These are phyloP conservation scores for Rubroshorea leprosula DNA, from an alignment of 345 rosid species.

Conservation along the genomic window DNA sequence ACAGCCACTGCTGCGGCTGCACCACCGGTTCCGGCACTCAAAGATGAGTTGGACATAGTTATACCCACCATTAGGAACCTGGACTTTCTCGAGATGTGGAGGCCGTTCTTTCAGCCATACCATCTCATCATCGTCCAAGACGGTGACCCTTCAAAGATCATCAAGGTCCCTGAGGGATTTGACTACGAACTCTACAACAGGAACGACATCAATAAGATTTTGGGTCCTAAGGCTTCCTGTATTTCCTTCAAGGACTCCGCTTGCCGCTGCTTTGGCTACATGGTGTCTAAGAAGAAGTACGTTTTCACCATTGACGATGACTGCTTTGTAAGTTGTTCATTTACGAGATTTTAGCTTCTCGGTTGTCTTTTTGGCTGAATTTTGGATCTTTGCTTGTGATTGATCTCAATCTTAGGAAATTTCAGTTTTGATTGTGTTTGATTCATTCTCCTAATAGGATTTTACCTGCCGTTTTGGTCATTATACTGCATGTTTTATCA, in stretches of 20 bases:
- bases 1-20: background rate
- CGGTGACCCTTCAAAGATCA: constrained; percentile 30
- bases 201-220: constrained; percentile 25
- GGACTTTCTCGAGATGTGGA: constrained; percentile 37
- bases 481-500: too few species aligned
- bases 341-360: background rate
- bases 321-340: constrained; percentile 42
- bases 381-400: background rate
- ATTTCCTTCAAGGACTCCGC: constrained; percentile 37
- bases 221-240: constrained; percentile 32
- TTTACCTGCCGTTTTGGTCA: too few species aligned
- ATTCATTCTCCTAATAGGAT: background rate
- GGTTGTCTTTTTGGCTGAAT: background rate
- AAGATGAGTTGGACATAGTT: constrained; percentile 30
- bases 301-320: constrained; percentile 62
- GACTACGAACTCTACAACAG: constrained; percentile 29
- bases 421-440: background rate
- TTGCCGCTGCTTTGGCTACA: constrained; percentile 58
- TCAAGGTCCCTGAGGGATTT: constrained; percentile 30
- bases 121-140: constrained; percentile 35
- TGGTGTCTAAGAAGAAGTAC: constrained; percentile 56
- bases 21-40: constrained; percentile 8
- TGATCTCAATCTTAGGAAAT: background rate
- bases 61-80: constrained; percentile 31
- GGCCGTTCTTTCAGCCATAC: constrained; percentile 32